Evolutionary conservation across 208 protist genomes (phyloP).

Genomic region (Trypanosoma melophagium): DNA sequence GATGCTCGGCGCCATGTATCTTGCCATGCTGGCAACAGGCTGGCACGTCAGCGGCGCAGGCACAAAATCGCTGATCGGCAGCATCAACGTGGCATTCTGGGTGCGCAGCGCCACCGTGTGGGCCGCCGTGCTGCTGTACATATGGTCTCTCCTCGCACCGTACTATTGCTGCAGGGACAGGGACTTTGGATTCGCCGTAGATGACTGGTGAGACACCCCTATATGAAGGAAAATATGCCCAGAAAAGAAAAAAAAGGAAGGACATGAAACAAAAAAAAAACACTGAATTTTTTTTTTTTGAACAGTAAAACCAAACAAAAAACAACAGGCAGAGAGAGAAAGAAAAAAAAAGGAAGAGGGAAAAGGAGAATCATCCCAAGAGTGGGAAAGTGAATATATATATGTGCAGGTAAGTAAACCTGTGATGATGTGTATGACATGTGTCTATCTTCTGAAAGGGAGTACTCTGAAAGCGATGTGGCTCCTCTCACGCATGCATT

Average conservation of each 20-base stretch:
- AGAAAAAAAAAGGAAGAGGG: background rate
- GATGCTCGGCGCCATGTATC: conserved; percentile 93
- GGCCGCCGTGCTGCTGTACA: conserved; percentile 80
- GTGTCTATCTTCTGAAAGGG: background rate
- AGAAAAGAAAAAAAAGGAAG: conserved; percentile 14
- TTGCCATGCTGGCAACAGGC: conserved; percentile 90
- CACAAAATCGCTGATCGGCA: conserved; percentile 40
- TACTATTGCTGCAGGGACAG: conserved; percentile 87
- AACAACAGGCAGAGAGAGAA: background rate
- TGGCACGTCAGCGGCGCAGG: conserved; percentile 86
- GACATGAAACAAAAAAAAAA: no score
- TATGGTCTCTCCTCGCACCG: conserved; percentile 92
- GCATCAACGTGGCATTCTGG: conserved; percentile 85
- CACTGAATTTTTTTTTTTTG: background rate
- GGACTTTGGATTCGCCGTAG: conserved; percentile 78
- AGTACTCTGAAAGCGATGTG: no score
- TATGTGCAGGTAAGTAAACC: background rate
- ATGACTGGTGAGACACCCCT: conserved; percentile 49
- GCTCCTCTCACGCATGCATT: no score
- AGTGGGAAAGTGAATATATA: background rate
- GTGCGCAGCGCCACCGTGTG: conserved; percentile 88
- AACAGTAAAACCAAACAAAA: background rate
- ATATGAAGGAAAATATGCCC: background rate
- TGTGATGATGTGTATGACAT: background rate
- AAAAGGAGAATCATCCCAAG: background rate